Evolutionary conservation across 129 eudicot genomes (phyloP).

Genomic region (Gnaphalium uliginosum): DNA sequence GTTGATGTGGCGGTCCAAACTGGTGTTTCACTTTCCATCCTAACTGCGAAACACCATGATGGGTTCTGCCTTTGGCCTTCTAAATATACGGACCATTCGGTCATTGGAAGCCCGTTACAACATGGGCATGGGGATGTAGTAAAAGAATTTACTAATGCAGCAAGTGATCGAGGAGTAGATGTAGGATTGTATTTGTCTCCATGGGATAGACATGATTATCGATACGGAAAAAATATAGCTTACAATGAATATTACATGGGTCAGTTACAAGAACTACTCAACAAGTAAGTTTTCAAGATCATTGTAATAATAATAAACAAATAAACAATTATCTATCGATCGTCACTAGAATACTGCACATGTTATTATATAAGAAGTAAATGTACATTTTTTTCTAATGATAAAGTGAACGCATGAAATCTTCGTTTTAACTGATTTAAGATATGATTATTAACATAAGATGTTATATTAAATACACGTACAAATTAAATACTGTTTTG

Average conservation of each 20-base stretch:
- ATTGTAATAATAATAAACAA: not conserved
- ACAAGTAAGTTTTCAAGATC: slow-evolving; percentile 38
- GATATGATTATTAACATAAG: too few species aligned
- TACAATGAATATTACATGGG: slow-evolving; percentile 89
- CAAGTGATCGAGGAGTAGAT: slow-evolving; percentile 62
- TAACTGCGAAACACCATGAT: slow-evolving; percentile 91
- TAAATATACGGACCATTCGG: slow-evolving; percentile 80
- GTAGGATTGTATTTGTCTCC: slow-evolving; percentile 79
- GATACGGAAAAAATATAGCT: slow-evolving; percentile 59
- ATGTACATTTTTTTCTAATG: too few species aligned
- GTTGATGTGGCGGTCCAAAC: slow-evolving; percentile 58
- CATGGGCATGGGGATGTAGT: slow-evolving; percentile 79
- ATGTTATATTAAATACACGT: too few species aligned
- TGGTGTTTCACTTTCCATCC: slow-evolving; percentile 65
- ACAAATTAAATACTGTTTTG: too few species aligned
- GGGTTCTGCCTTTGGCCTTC: slow-evolving; percentile 98
- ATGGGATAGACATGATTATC: slow-evolving; percentile 84
- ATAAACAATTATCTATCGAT: too few species aligned
- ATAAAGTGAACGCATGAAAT: too few species aligned
- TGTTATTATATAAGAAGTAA: too few species aligned
- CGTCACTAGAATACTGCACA: too few species aligned
- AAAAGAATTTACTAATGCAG: slow-evolving; percentile 54
- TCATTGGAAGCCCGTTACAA: slow-evolving; percentile 64
- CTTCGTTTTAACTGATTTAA: too few species aligned
- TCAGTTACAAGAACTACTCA: slow-evolving; percentile 84